phyloP scores from a whole-genome alignment of 78 protist species.

The Trichosphaerium sp. region DNA sequence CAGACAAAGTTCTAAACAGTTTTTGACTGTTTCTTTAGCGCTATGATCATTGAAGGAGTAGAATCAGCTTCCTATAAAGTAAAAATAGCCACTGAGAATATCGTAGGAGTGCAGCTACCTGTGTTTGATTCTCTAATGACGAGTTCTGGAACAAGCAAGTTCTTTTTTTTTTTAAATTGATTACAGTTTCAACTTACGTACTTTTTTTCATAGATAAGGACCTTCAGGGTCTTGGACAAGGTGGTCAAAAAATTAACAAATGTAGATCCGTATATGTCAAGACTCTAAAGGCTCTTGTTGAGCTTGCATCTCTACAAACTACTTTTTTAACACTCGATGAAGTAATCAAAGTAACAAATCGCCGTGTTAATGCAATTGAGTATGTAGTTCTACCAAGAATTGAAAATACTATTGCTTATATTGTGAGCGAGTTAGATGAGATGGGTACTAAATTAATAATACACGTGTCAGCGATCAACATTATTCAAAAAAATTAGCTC shows the following conservation, averaged over 20 bases:
- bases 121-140: conserved; percentile 36
- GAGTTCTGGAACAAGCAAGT: conserved; percentile 6
- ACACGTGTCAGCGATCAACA: no score
- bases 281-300: conserved; percentile 66
- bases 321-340: conserved; percentile 88
- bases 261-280: conserved; percentile 40
- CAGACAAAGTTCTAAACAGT: neutral
- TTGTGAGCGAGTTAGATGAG: conserved; percentile 94
- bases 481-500: no score
- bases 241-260: conserved; percentile 83
- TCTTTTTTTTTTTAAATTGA: neutral
- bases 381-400: conserved; percentile 86
- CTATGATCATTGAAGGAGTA: conserved; percentile 52
- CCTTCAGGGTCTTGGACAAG: conserved; percentile 81
- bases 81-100: conserved; percentile 56
- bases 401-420: conserved; percentile 78
- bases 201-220: conserved; percentile 17
- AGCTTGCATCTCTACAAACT: conserved; percentile 89
- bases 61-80: conserved; percentile 39
- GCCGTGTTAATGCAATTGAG: conserved; percentile 99
- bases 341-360: conserved; percentile 93
- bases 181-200: neutral
- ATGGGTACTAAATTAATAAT: no score
- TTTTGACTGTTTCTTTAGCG: conserved; percentile 1
- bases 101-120: conserved; percentile 92